phyloP scores from a whole-genome alignment of 108 stramenopile genomes.

The Schizochytrium sp. region DNA sequence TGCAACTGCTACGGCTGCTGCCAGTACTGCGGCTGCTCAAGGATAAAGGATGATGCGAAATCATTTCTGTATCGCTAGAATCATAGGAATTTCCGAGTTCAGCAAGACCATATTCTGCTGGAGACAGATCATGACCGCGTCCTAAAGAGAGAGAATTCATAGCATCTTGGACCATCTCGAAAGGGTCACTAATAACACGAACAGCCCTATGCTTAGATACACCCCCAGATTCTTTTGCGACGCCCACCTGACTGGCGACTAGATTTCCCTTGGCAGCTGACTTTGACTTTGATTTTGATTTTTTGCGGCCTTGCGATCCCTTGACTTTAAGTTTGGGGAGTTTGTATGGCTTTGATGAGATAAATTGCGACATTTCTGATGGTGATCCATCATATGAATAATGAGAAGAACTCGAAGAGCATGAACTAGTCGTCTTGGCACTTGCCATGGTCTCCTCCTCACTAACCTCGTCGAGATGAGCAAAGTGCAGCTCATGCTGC shows the following conservation, averaged over 20 bases:
- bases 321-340: too few species aligned
- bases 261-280: too few species aligned
- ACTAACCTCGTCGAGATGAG: too few species aligned
- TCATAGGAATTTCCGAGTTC: not conserved
- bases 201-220: not conserved
- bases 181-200: slow-evolving; percentile 10
- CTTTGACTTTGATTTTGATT: too few species aligned
- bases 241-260: too few species aligned
- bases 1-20: not conserved
- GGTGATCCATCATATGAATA: too few species aligned
- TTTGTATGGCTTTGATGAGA: too few species aligned
- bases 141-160: not conserved
- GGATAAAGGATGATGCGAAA: not conserved
- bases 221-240: not conserved
- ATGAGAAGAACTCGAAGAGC: too few species aligned
- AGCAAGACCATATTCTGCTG: not conserved
- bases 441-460: too few species aligned
- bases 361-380: too few species aligned
- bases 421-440: too few species aligned
- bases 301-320: too few species aligned
- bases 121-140: not conserved
- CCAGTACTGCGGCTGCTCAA: not conserved
- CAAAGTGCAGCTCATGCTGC: not conserved
- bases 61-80: slow-evolving; percentile 1
- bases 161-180: slow-evolving; percentile 44